Percentiles rank a stretch among this genome's conserved stretches.
Evolutionary conservation across 73 alveolate species (phyloP).

Genomic region (Halteria grandinella): DNA sequence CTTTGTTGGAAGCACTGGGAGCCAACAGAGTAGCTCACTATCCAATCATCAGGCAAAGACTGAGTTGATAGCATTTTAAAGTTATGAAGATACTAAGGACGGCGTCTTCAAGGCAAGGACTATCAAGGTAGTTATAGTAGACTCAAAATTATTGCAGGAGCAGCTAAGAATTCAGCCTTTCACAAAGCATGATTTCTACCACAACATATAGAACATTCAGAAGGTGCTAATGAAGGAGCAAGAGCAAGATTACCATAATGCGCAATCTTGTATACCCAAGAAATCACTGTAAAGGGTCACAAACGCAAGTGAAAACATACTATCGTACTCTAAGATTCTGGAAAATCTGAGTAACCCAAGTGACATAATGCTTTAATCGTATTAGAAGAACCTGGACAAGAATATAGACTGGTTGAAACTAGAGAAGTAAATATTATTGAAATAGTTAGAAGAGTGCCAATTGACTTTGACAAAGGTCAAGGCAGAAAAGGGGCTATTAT

Average conservation of each 20-base stretch:
- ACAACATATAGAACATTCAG: conserved; percentile 41
- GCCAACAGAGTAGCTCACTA: too few species aligned
- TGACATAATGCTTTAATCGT: conserved; percentile 12
- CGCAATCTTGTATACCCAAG: not conserved
- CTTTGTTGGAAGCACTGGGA: conserved; percentile 44
- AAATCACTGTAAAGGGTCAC: conserved; percentile 17
- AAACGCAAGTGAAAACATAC: conserved; percentile 10
- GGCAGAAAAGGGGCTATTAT: too few species aligned
- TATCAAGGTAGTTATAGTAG: conserved; percentile 43
- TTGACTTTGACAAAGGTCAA: too few species aligned
- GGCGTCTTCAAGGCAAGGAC: conserved; percentile 43
- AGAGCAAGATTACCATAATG: conserved; percentile 16
- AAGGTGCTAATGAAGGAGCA: conserved; percentile 27
- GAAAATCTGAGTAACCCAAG: conserved; percentile 35
- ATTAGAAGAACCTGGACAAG: conserved; percentile 14
- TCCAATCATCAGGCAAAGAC: conserved; percentile 3
- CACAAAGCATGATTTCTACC: conserved; percentile 44
- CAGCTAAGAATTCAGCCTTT: too few species aligned
- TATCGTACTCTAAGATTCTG: conserved; percentile 25
- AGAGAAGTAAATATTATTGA: conserved; percentile 17
- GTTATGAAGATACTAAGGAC: conserved; percentile 27
- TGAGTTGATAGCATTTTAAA: conserved; percentile 36
- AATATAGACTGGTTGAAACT: conserved; percentile 22
- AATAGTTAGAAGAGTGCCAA: conserved; percentile 1
- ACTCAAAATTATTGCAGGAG: not conserved